Evolutionary conservation across 306 rosid genomes (phyloP).

Genomic region (Lithocarpus polystachyus): DNA sequence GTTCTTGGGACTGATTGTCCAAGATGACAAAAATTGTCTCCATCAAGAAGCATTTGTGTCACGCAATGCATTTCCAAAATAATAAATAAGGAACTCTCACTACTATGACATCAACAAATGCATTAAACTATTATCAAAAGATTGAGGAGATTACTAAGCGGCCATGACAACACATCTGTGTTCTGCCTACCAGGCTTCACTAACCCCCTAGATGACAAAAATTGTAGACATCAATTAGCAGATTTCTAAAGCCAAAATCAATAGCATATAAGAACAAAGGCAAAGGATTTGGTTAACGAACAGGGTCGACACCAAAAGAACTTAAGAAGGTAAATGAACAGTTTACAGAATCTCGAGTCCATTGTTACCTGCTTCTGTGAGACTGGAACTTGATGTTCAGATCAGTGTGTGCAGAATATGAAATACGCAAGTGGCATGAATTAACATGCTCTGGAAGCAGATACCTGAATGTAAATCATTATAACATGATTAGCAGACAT

Average conservation of each 20-base stretch:
- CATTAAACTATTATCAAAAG: conserved; percentile 43
- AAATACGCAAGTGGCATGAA: conserved; percentile 75
- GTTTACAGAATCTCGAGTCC: conserved; percentile 19
- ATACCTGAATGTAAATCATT: conserved; percentile 49
- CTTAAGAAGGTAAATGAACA: neutral
- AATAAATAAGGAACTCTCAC: conserved; percentile 17
- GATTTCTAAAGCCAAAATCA: conserved; percentile 31
- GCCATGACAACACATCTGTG: conserved; percentile 63
- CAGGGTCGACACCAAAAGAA: conserved; percentile 6
- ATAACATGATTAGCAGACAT: conserved; percentile 22
- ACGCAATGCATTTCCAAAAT: conserved; percentile 9
- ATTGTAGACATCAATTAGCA: conserved; percentile 48
- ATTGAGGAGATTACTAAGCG: conserved; percentile 70
- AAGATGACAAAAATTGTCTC: neutral
- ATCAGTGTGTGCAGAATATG: conserved; percentile 90
- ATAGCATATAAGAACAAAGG: conserved; percentile 22
- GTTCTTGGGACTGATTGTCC: neutral
- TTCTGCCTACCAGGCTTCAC: conserved; percentile 74
- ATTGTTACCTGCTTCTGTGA: conserved; percentile 85
- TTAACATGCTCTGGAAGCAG: conserved; percentile 86
- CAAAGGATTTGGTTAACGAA: conserved; percentile 2
- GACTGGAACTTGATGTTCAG: conserved; percentile 94
- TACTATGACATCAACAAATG: conserved; percentile 24
- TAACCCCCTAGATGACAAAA: conserved; percentile 59
- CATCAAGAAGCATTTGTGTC: neutral